A percentile compares a stretch with the other conserved stretches of the same genome.
These are phyloP conservation scores for Pichia scutulata DNA, from an alignment of 805 yeast species.

Conservation along the genomic window DNA sequence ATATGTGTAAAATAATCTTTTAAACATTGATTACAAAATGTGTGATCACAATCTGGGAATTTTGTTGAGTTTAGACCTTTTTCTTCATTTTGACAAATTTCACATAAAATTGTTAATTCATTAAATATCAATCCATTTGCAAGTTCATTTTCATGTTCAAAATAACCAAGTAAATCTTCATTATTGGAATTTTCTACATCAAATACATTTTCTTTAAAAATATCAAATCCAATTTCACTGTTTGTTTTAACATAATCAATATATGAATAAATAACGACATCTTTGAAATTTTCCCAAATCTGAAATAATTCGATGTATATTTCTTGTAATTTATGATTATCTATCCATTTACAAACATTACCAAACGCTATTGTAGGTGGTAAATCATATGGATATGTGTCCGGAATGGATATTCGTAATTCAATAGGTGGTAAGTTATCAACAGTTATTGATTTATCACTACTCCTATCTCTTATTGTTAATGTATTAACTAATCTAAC, in stretches of 20 bases:
- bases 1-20: constrained; percentile 33
- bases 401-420: constrained; percentile 28
- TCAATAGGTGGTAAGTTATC: constrained; percentile 26
- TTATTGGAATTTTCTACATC: neutral
- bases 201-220: constrained; percentile 3
- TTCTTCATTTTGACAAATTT: constrained; percentile 45
- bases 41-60: constrained; percentile 40
- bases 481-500: constrained; percentile 11
- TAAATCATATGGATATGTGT: constrained; percentile 29
- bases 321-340: constrained; percentile 3
- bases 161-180: constrained; percentile 7
- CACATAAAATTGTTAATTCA: constrained; percentile 38
- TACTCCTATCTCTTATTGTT: neutral
- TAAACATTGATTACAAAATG: constrained; percentile 41
- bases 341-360: constrained; percentile 26
- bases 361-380: constrained; percentile 25
- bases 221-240: constrained; percentile 5
- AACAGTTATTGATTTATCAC: constrained; percentile 12
- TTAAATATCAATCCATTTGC: constrained; percentile 26
- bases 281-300: constrained; percentile 7
- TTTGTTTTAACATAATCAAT: constrained; percentile 11
- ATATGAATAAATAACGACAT: constrained; percentile 6
- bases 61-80: constrained; percentile 36
- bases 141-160: constrained; percentile 13
- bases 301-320: constrained; percentile 12